Conservation (phyloP, 495 filamentous ascomycete genomes). For the Penicillium verhagenii region DNA sequence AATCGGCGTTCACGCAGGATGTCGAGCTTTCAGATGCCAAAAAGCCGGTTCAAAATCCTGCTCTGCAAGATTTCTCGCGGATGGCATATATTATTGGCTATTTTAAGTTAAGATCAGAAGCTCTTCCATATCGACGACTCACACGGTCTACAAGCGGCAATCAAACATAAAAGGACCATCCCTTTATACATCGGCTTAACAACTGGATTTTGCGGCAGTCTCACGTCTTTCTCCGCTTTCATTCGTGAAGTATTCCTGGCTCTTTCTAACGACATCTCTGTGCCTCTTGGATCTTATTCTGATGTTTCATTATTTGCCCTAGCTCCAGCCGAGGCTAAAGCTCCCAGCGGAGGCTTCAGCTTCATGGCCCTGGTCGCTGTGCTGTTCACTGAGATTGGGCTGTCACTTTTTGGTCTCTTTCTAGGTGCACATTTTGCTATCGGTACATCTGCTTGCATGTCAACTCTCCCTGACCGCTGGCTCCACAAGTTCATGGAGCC, state of each 20-base stretch:
- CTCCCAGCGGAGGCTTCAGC: slow-evolving; percentile 63
- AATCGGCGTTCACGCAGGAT: neutral
- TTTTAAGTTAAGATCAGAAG: slow-evolving; percentile 73
- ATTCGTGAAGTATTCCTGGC: slow-evolving; percentile 72
- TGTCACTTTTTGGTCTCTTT: slow-evolving; percentile 52
- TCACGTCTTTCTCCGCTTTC: slow-evolving; percentile 82
- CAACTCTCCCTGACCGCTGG: neutral
- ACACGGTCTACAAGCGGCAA: slow-evolving; percentile 14
- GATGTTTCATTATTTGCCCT: slow-evolving; percentile 28
- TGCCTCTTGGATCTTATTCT: slow-evolving; percentile 25
- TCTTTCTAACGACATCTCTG: slow-evolving; percentile 62
- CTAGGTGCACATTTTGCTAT: slow-evolving; percentile 8
- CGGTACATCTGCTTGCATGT: slow-evolving; percentile 2
- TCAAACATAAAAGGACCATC: slow-evolving; percentile 66
- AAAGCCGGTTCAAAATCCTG: neutral
- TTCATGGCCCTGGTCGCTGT: slow-evolving; percentile 69
- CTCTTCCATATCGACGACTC: slow-evolving; percentile 53
- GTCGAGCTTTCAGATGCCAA: neutral
- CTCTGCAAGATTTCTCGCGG: neutral
- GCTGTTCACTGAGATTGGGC: slow-evolving; percentile 58
- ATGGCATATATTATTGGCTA: slow-evolving; percentile 1
- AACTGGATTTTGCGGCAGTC: slow-evolving; percentile 81
- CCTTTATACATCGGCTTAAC: slow-evolving; percentile 81
- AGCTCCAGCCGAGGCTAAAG: slow-evolving; percentile 32
- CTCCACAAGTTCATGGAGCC: neutral